Percentiles rank a stretch among this genome's conserved stretches.
Conservation (phyloP, 352 stramenopile genomes). For the Phytopythium delawarense region DNA sequence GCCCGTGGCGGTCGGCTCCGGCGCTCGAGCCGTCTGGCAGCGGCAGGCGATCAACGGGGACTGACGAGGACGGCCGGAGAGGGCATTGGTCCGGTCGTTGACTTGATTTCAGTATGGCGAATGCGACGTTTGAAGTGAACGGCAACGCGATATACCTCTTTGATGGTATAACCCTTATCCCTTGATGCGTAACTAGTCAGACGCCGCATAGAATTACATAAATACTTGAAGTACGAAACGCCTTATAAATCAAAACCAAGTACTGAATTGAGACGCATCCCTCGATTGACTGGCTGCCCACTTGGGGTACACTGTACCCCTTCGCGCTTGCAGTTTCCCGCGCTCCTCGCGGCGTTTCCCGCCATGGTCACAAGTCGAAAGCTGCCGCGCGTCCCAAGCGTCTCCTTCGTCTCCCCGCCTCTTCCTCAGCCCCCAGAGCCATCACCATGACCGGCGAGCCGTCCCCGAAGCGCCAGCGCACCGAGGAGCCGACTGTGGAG, state of each 20-base stretch:
- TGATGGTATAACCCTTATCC: neutral
- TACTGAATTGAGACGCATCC: neutral
- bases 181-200: neutral
- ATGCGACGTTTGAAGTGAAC: neutral
- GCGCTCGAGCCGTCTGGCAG: neutral
- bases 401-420: neutral
- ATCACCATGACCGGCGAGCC: constrained; percentile 43
- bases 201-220: neutral
- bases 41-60: neutral
- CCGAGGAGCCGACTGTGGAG: constrained; percentile 27
- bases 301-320: neutral
- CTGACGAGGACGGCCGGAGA: neutral
- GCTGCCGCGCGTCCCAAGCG: neutral
- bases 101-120: neutral
- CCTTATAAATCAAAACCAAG: neutral
- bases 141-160: neutral
- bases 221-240: neutral
- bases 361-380: constrained; percentile 3
- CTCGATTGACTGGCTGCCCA: neutral
- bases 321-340: neutral
- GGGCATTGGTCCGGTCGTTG: neutral
- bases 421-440: neutral
- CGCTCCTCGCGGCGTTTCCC: neutral
- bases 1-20: constrained; percentile 1
- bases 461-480: constrained; percentile 76